These are phyloP conservation scores for Goffeauzyma gilvescens DNA, from an alignment of 768 basidiomycete species.

Conservation along the genomic window DNA sequence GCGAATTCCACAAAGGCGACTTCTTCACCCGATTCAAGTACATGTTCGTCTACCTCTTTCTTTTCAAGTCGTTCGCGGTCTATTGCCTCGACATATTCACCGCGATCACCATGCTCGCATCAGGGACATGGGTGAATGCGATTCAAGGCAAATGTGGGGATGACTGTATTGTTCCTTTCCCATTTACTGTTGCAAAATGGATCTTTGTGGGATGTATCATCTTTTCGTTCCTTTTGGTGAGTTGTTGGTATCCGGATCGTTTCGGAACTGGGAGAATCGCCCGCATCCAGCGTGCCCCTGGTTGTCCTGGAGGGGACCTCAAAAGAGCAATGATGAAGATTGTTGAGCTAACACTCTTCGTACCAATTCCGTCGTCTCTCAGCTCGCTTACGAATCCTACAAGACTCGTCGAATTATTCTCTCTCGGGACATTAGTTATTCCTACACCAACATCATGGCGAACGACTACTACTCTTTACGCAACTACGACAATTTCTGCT, in stretches of 20 bases:
- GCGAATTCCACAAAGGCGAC: constrained; percentile 75
- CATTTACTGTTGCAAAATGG: constrained; percentile 81
- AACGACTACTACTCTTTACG: constrained; percentile 91
- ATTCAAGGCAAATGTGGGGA: constrained; percentile 58
- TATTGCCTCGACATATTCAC: constrained; percentile 97
- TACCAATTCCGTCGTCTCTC: not conserved
- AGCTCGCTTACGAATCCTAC: constrained; percentile 79
- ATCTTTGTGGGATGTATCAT: constrained; percentile 96
- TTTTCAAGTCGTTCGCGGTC: constrained; percentile 89
- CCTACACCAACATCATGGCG: constrained; percentile 93
- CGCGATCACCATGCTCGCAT: constrained; percentile 85
- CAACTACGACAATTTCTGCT: constrained; percentile 94
- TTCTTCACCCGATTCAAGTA: constrained; percentile 79
- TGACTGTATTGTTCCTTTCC: constrained; percentile 60
- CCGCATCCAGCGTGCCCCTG: too few relatives aligned
- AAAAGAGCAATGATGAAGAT: too few relatives aligned
- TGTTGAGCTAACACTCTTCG: too few relatives aligned
- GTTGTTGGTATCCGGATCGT: too few relatives aligned
- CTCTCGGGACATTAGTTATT: constrained; percentile 90
- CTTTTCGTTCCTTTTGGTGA: constrained; percentile 82
- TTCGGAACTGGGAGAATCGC: not conserved
- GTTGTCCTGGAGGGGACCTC: too few relatives aligned
- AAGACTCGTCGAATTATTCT: constrained; percentile 87
- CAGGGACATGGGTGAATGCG: constrained; percentile 71
- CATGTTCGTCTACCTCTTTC: constrained; percentile 74